phyloP scores from a whole-genome alignment of 2,329 filamentous ascomycete genomes.

The Fusarium pseudocircinatum region DNA sequence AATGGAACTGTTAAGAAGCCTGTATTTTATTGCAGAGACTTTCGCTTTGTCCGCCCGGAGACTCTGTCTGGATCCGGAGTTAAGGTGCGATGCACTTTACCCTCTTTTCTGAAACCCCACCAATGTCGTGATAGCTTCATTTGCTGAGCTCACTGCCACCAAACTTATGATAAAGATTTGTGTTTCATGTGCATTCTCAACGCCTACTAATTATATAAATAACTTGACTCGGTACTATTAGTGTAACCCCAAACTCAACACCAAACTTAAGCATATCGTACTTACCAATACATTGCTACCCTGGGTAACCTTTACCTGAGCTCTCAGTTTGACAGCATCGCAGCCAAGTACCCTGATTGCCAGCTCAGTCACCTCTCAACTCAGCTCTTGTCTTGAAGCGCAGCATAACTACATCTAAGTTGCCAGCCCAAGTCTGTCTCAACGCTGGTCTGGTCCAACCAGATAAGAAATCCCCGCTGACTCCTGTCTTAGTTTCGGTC shows the following conservation, averaged over 20 bases:
- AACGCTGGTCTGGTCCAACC: too few species aligned
- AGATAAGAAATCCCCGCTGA: too few species aligned
- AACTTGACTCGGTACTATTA: fast-evolving
- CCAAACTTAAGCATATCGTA: neutral
- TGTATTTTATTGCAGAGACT: neutral
- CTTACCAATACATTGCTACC: neutral
- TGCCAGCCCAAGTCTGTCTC: too few species aligned
- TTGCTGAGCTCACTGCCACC: neutral
- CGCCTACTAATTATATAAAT: neutral
- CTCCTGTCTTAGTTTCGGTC: too few species aligned
- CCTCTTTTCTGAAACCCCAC: neutral
- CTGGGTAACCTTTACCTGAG: neutral
- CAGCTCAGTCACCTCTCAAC: too few species aligned
- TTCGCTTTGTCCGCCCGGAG: neutral
- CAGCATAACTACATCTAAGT: too few species aligned
- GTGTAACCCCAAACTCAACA: neutral
- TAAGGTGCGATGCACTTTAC: fast-evolving
- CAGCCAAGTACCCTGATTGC: too few species aligned
- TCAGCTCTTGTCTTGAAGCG: too few species aligned
- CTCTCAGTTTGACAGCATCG: neutral
- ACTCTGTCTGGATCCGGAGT: neutral
- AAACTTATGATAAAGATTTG: neutral
- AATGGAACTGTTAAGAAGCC: neutral
- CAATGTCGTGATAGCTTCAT: neutral
- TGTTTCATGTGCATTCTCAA: neutral